Evolutionary conservation across 768 basidiomycete genomes (phyloP).

Genomic region (Pleurotus eryngii): DNA sequence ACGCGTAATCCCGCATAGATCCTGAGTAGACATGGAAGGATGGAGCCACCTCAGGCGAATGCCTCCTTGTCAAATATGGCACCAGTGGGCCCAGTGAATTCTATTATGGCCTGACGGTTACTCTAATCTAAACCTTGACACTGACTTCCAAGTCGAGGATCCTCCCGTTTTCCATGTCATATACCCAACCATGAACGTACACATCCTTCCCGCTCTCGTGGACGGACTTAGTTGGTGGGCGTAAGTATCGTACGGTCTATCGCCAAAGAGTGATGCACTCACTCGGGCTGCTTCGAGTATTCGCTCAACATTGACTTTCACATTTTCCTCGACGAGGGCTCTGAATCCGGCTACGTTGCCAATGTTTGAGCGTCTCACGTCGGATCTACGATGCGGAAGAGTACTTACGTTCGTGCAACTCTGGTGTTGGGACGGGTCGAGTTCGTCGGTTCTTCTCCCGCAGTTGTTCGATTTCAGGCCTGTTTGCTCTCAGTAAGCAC

Average conservation of each 20-base stretch:
- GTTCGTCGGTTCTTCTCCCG: constrained; percentile 23
- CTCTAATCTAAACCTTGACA: not conserved
- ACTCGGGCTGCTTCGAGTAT: not conserved
- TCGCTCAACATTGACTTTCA: constrained; percentile 6
- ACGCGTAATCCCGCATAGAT: constrained; percentile 20
- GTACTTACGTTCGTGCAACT: constrained; percentile 20
- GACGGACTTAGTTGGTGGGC: too few species aligned
- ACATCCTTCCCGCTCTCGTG: constrained; percentile 14
- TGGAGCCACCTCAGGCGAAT: not conserved
- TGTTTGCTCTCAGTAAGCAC: constrained; percentile 7
- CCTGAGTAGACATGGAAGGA: not conserved
- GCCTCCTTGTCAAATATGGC: too few species aligned
- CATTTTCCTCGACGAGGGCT: constrained; percentile 8
- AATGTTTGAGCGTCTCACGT: too few species aligned
- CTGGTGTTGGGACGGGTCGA: not conserved
- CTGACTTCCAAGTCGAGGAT: constrained; percentile 43
- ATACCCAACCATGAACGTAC: constrained; percentile 58
- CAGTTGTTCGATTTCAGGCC: constrained; percentile 31
- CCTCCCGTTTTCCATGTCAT: constrained; percentile 50
- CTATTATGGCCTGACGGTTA: not conserved
- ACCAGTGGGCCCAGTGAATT: not conserved
- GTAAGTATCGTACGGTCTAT: too few species aligned
- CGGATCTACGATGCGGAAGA: not conserved
- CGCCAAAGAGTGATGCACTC: too few species aligned
- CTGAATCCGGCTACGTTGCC: not conserved